Conservation (phyloP, 2,329 filamentous ascomycete genomes). For the Sclerotiophoma versabilis region DNA sequence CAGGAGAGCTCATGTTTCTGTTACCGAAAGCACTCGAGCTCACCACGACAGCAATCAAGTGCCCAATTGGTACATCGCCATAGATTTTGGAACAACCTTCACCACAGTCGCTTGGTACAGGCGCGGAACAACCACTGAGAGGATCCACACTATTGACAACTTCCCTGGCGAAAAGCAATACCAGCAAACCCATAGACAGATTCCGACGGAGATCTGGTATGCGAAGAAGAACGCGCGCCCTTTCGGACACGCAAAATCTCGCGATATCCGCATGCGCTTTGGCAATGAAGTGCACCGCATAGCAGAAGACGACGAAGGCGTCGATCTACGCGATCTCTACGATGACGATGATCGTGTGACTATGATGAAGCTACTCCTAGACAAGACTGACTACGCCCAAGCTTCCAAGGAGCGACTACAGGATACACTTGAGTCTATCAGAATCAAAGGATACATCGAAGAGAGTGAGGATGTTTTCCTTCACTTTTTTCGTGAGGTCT, state of each 20-base stretch:
- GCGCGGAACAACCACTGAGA: not conserved
- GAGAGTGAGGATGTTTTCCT: constrained; percentile 9
- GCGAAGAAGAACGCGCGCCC: not conserved
- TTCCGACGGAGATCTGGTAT: constrained; percentile 20
- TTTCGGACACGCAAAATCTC: not conserved
- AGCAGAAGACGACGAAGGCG: not conserved
- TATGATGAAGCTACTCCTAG: constrained; percentile 17
- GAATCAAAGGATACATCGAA: constrained; percentile 7
- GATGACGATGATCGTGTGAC: not conserved
- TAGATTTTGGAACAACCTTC: constrained; percentile 25
- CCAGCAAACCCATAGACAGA: constrained; percentile 1
- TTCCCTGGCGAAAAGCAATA: constrained; percentile 13
- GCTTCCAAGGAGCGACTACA: not conserved
- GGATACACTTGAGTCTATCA: not conserved
- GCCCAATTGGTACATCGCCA: constrained; percentile 6
- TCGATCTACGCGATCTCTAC: not conserved
- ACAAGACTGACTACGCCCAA: constrained; percentile 5
- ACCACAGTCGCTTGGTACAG: constrained; percentile 14
- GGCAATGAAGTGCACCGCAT: constrained; percentile 15
- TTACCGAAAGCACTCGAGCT: not conserved
- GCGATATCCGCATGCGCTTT: constrained; percentile 10
- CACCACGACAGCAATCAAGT: not conserved
- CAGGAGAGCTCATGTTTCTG: not conserved
- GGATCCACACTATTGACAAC: constrained; percentile 4
- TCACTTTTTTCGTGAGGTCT: constrained; percentile 9